phyloP scores from a whole-genome alignment of 2,329 filamentous ascomycete species.

The Fusarium poae region DNA sequence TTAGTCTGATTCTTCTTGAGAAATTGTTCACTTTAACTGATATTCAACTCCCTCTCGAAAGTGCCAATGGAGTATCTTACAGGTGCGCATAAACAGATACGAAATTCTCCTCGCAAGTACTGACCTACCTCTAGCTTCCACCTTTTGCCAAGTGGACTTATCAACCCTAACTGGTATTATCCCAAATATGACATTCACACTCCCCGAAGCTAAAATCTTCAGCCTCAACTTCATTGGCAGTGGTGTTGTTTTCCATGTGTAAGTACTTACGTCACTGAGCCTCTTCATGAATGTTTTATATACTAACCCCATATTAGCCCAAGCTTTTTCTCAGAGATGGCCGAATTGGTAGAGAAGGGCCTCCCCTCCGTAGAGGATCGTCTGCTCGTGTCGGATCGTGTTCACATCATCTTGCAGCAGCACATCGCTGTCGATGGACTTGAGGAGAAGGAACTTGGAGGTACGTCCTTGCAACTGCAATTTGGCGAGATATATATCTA shows the following conservation, averaged over 20 bases:
- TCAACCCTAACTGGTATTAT: conserved; percentile 27
- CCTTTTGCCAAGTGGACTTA: conserved; percentile 31
- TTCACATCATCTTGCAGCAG: conserved; percentile 26
- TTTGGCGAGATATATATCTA: conserved; percentile 1
- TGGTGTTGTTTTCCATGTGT: conserved; percentile 25
- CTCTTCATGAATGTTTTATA: neutral
- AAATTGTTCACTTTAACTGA: neutral
- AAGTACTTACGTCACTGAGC: neutral
- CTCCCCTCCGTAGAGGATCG: conserved; percentile 12
- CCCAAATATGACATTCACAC: neutral
- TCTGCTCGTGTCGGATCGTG: conserved; percentile 33
- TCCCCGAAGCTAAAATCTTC: neutral
- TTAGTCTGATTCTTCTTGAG: conserved; percentile 7
- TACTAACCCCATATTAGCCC: conserved; percentile 2
- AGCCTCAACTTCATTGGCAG: conserved; percentile 23
- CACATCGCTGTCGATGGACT: conserved; percentile 31
- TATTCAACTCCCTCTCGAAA: neutral
- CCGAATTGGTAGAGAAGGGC: conserved; percentile 15
- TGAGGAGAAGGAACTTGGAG: conserved; percentile 33
- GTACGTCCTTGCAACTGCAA: neutral
- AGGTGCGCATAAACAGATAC: conserved; percentile 9
- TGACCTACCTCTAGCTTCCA: conserved; percentile 26
- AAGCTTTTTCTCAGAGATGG: conserved; percentile 30
- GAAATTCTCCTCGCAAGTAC: neutral
- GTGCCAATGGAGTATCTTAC: conserved; percentile 24